phyloP scores from a whole-genome alignment of 257 asterid genomes.

The Henckelia pumila region DNA sequence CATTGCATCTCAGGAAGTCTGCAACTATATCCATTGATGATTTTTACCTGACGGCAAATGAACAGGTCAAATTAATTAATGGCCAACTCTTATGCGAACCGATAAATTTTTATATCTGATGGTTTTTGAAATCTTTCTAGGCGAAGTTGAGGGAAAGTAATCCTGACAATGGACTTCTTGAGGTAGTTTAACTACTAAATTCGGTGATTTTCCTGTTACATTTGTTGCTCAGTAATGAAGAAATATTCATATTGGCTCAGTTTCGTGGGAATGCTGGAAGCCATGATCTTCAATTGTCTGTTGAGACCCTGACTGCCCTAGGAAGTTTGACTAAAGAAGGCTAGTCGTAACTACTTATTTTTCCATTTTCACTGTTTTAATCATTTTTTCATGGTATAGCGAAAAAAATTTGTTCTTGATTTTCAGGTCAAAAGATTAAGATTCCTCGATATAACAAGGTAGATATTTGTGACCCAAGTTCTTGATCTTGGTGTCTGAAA shows the following conservation, averaged over 20 bases:
- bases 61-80: conserved; percentile 50
- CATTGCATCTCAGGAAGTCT: conserved; percentile 66
- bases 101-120: conserved; percentile 17
- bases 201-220: conserved; percentile 3
- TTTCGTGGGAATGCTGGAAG: conserved; percentile 99
- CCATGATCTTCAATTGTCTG: conserved; percentile 86
- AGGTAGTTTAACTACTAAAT: conserved; percentile 45
- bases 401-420: conserved; percentile 17
- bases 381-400: conserved; percentile 24
- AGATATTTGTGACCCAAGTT: conserved; percentile 21
- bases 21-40: conserved; percentile 91
- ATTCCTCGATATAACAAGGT: conserved; percentile 95
- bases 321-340: conserved; percentile 77
- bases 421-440: conserved; percentile 76
- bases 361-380: conserved; percentile 18
- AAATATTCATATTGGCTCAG: conserved; percentile 33
- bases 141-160: conserved; percentile 75
- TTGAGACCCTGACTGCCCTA: conserved; percentile 71
- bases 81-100: conserved; percentile 11
- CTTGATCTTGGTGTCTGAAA: conserved; percentile 27
- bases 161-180: conserved; percentile 82
- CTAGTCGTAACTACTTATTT: conserved; percentile 27
- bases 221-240: conserved; percentile 15
- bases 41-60: conserved; percentile 92
- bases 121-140: conserved; percentile 37